Evolutionary conservation across 768 basidiomycete genomes (phyloP).

Genomic region (Suillus brevipes): DNA sequence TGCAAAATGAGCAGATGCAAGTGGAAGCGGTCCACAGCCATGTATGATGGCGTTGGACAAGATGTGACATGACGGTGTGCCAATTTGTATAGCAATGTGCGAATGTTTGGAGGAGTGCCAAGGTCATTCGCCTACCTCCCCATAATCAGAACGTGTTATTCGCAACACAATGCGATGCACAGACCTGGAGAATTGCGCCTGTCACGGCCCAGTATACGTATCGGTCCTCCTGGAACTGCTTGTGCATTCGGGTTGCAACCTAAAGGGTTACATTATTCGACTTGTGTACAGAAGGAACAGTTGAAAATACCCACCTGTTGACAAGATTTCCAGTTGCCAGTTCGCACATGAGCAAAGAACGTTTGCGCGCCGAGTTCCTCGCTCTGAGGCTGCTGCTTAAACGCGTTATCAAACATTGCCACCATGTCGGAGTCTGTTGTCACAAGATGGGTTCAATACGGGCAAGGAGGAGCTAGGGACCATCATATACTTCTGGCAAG

Average conservation of each 20-base stretch:
- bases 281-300: constrained; percentile 5
- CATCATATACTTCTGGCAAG: constrained; percentile 61
- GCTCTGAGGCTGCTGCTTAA: constrained; percentile 74
- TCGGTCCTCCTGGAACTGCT: constrained; percentile 78
- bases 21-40: constrained; percentile 74
- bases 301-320: constrained; percentile 58
- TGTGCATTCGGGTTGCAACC: constrained; percentile 81
- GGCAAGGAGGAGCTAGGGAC: background rate
- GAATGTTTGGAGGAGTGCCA: constrained; percentile 61
- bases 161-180: constrained; percentile 4
- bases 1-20: constrained; percentile 72
- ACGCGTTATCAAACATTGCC: constrained; percentile 84
- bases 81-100: constrained; percentile 68
- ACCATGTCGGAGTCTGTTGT: constrained; percentile 71
- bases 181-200: constrained; percentile 76
- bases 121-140: constrained; percentile 67
- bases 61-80: constrained; percentile 73
- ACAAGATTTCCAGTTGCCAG: constrained; percentile 81
- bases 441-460: constrained; percentile 3
- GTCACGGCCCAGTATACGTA: constrained; percentile 85
- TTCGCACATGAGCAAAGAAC: constrained; percentile 82
- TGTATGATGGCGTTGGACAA: constrained; percentile 60
- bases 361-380: constrained; percentile 84
- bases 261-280: constrained; percentile 26
- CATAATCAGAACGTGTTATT: background rate